Base-by-base conservation (phyloP, 306 rosid genomes). In the Pyrus communis region DNA sequence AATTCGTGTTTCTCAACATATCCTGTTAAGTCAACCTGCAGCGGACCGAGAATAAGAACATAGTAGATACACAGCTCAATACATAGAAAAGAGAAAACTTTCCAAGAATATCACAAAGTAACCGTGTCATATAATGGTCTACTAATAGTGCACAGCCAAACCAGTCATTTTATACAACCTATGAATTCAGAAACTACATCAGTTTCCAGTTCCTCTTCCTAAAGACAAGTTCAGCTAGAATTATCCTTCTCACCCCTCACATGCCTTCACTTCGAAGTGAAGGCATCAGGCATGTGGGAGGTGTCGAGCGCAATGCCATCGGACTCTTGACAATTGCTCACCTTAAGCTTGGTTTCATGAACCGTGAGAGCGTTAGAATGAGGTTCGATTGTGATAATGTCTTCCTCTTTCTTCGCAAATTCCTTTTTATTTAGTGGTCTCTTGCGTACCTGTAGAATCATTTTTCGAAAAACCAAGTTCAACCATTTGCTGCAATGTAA, bases 271-370 rank as follows among this genome's bases (percentile, higher is more conserved):
- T 9, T n/a, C 25, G 13, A 57, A 57, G 54, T 49, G 54, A 49
- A 15, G 54, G 54, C 54, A 49, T 49, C 15, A 15, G 54, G 54
- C 54, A 49, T 49, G 3, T 49, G 19, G 54, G 54, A 49, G 54
- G 54, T 14, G 54, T 4, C 19, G 1, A 49, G 54, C 3, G 54
- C 54, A 49, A 14, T 49, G 54, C 17, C 19, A 49, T 15, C 1
- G 1, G 35, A 33, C 17, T 27, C 72, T 72, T 46, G 70, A 78
- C 31, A 79, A 77, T 63, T 35, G 67, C 87, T 78, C 82, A 88
- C 97, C 91, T 92, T 90, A 57, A 88, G 89, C 83, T 90, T 92
- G 85, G 93, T 90, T 84, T 92, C 97, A 75, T 90, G 97, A 80
- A 85, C 93, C 9, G 96, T 92, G 73, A 92, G 90, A 77, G 73